Percentiles rank a stretch among this genome's conserved stretches.
Evolutionary conservation across 805 yeast species (phyloP).

Genomic region (Teunomyces pallodes): DNA sequence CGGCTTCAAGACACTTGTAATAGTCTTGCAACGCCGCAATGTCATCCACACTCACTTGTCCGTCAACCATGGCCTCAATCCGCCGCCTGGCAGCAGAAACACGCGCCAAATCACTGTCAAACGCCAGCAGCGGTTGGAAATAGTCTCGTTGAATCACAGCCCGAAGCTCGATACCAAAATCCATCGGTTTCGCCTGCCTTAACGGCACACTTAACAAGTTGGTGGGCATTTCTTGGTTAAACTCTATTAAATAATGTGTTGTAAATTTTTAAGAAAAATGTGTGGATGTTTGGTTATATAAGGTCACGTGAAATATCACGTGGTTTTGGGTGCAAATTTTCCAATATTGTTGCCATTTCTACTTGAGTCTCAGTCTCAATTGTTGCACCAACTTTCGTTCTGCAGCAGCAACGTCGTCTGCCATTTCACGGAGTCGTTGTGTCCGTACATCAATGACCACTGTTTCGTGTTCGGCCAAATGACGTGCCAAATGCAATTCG

Average conservation of each 20-base stretch:
- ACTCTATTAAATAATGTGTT: too few relatives aligned
- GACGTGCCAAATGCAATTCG: constrained; percentile 11
- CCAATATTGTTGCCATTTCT: too few relatives aligned
- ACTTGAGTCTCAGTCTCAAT: background rate
- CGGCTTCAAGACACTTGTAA: constrained; percentile 40
- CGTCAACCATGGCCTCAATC: constrained; percentile 33
- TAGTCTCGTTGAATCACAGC: constrained; percentile 47
- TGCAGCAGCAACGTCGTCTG: constrained; percentile 14
- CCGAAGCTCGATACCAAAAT: constrained; percentile 38
- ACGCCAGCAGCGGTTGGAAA: constrained; percentile 36
- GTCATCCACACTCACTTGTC: constrained; percentile 29
- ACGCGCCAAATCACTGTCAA: constrained; percentile 35
- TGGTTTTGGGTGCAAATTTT: background rate
- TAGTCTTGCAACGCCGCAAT: constrained; percentile 44
- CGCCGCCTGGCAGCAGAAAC: constrained; percentile 44
- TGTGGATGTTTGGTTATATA: background rate
- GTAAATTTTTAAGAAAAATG: too few relatives aligned
- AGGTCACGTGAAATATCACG: background rate
- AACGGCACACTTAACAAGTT: constrained; percentile 53
- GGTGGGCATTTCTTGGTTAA: constrained; percentile 11
- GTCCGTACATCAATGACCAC: constrained; percentile 16
- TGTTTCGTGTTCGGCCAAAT: constrained; percentile 17
- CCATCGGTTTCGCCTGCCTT: constrained; percentile 43
- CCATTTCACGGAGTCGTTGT: constrained; percentile 19
- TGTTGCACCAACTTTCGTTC: constrained; percentile 1